These are phyloP conservation scores for Hypoxylon subgilvum DNA, from an alignment of 495 filamentous ascomycete species.

Conservation along the genomic window DNA sequence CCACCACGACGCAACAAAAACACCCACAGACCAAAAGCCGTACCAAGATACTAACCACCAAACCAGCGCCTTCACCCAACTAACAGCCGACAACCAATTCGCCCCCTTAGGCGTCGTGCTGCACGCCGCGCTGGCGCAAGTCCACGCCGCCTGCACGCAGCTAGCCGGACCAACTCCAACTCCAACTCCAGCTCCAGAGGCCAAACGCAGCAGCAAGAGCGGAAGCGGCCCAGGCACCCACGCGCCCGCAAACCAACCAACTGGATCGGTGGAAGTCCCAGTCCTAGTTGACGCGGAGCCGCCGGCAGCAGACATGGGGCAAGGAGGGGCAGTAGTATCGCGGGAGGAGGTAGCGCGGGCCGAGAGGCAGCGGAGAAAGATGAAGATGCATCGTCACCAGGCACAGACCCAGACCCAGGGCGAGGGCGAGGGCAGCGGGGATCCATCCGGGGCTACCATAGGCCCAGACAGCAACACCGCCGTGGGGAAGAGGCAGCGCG, in stretches of 20 bases:
- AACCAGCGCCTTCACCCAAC: slow-evolving; percentile 67
- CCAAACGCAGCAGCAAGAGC: background rate
- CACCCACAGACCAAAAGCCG: background rate
- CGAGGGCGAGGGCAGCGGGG: background rate
- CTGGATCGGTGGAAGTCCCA: no score
- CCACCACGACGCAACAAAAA: background rate
- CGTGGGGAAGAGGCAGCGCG: background rate
- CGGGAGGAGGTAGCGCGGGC: slow-evolving; percentile 19
- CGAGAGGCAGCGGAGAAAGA: slow-evolving; percentile 7
- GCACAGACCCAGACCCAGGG: no score
- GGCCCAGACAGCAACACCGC: background rate
- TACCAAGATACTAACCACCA: no score
- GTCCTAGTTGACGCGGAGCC: no score
- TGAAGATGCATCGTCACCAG: background rate
- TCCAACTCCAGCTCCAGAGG: background rate
- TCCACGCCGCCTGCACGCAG: slow-evolving; percentile 52
- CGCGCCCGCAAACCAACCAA: no score
- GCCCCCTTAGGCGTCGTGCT: slow-evolving; percentile 80
- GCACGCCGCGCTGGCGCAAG: slow-evolving; percentile 66
- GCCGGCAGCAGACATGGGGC: no score
- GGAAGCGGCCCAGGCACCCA: background rate
- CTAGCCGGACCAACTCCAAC: slow-evolving; percentile 25
- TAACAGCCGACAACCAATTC: slow-evolving; percentile 74
- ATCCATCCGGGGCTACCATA: background rate
- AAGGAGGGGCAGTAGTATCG: slow-evolving; percentile 13